Percentiles rank a stretch among this genome's conserved stretches.
Evolutionary conservation across 495 filamentous ascomycete species (phyloP).

Genomic region (Talaromyces ruber): DNA sequence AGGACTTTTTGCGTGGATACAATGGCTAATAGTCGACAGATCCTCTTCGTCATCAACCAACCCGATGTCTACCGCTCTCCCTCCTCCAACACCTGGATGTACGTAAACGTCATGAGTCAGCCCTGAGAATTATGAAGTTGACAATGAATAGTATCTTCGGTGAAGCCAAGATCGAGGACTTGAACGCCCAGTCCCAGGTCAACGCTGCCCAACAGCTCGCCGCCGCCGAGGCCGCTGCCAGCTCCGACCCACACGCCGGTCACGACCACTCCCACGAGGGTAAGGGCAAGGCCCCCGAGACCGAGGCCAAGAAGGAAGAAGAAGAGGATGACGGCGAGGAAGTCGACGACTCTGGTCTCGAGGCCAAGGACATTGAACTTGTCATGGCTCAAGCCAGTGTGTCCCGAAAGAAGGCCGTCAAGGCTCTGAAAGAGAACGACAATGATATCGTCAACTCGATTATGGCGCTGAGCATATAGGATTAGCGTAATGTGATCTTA

Average conservation of each 20-base stretch:
- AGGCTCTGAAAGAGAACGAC: constrained; percentile 97
- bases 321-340: constrained; percentile 95
- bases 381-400: constrained; percentile 98
- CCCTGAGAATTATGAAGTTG: neutral
- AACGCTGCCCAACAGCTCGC: constrained; percentile 87
- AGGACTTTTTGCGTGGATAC: neutral
- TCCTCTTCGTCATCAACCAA: constrained; percentile 98
- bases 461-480: constrained; percentile 96
- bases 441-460: constrained; percentile 99
- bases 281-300: constrained; percentile 69
- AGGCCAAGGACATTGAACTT: constrained; percentile 98
- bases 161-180: constrained; percentile 99
- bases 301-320: constrained; percentile 70
- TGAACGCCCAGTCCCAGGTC: constrained; percentile 94
- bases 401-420: constrained; percentile 95
- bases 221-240: constrained; percentile 69
- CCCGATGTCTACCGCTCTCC: constrained; percentile 99
- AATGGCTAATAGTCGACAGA: constrained; percentile 46
- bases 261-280: constrained; percentile 55
- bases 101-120: constrained; percentile 25
- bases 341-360: constrained; percentile 85
- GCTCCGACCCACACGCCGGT: constrained; percentile 67
- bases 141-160: constrained; percentile 78
- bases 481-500: neutral
- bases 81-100: constrained; percentile 99